A percentile compares a stretch with the other conserved stretches of the same genome.
phyloP scores from a whole-genome alignment of 768 basidiomycete species.

The Leccinum uliginosum region DNA sequence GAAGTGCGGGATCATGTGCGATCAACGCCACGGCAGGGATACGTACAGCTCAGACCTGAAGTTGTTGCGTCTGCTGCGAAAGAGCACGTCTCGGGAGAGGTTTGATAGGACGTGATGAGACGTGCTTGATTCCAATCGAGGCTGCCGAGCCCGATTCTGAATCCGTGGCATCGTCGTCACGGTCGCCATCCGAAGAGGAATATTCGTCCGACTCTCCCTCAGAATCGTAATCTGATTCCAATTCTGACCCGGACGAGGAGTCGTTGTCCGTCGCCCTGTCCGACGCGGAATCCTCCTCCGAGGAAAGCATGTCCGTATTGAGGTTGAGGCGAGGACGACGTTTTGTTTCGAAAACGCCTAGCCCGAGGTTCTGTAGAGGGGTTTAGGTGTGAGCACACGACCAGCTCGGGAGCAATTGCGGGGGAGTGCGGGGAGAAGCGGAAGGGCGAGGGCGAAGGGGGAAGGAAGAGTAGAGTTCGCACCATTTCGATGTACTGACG shows the following conservation, averaged over 20 bases:
- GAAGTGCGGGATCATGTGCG: neutral
- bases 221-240: conserved; percentile 8
- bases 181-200: conserved; percentile 3
- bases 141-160: conserved; percentile 12
- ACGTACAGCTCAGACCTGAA: conserved; percentile 28
- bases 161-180: conserved; percentile 14
- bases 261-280: neutral
- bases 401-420: neutral
- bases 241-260: conserved; percentile 11
- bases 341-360: conserved; percentile 53
- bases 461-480: conserved; percentile 3
- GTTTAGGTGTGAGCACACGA: neutral
- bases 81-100: conserved; percentile 42
- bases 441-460: neutral
- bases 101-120: conserved; percentile 41
- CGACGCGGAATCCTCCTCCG: conserved; percentile 4
- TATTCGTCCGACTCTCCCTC: conserved; percentile 11
- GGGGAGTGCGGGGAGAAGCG: neutral
- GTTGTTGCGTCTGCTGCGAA: conserved; percentile 19
- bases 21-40: neutral
- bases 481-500: conserved; percentile 67
- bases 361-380: conserved; percentile 51
- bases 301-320: conserved; percentile 11
- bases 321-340: conserved; percentile 18
- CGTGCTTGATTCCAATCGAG: conserved; percentile 34